These are phyloP conservation scores for Terana coerulea DNA, from an alignment of 768 basidiomycete genomes.

Conservation along the genomic window DNA sequence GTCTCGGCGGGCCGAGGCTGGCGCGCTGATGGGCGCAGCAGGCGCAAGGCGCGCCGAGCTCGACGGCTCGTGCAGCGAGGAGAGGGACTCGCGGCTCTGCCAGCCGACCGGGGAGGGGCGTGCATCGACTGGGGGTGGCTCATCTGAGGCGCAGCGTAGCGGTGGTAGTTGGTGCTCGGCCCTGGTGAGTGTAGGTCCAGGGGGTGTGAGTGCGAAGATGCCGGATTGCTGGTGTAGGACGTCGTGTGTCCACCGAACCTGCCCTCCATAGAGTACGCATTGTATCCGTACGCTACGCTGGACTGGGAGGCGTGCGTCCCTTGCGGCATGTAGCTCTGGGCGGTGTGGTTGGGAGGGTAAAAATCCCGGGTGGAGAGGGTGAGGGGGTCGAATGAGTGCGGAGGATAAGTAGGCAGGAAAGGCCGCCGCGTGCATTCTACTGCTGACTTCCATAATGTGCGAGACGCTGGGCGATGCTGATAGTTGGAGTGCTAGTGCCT, in stretches of 20 bases:
- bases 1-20: slow-evolving; percentile 18
- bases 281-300: slow-evolving; percentile 2
- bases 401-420: slow-evolving; percentile 17
- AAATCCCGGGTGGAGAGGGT: slow-evolving; percentile 15
- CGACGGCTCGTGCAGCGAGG: slow-evolving; percentile 1
- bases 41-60: slow-evolving; percentile 2
- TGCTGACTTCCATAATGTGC: slow-evolving; percentile 22
- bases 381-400: slow-evolving; percentile 11
- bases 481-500: slow-evolving; percentile 9
- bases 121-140: slow-evolving; percentile 24
- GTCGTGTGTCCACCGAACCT: slow-evolving; percentile 7
- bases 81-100: background rate
- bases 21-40: slow-evolving; percentile 7
- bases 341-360: slow-evolving; percentile 8
- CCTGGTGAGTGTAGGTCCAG: slow-evolving; percentile 6
- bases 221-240: slow-evolving; percentile 3
- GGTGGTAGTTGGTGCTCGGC: slow-evolving; percentile 8
- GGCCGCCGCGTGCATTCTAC: slow-evolving; percentile 18
- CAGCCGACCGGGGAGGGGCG: slow-evolving; percentile 3
- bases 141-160: slow-evolving; percentile 18
- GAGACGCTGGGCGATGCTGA: slow-evolving; percentile 17
- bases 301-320: background rate
- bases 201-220: slow-evolving; percentile 16
- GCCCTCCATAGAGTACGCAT: slow-evolving; percentile 10
- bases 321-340: slow-evolving; percentile 9